These are phyloP conservation scores for Annulohypoxylon maeteangense DNA, from an alignment of 495 filamentous ascomycete genomes.

Conservation along the genomic window DNA sequence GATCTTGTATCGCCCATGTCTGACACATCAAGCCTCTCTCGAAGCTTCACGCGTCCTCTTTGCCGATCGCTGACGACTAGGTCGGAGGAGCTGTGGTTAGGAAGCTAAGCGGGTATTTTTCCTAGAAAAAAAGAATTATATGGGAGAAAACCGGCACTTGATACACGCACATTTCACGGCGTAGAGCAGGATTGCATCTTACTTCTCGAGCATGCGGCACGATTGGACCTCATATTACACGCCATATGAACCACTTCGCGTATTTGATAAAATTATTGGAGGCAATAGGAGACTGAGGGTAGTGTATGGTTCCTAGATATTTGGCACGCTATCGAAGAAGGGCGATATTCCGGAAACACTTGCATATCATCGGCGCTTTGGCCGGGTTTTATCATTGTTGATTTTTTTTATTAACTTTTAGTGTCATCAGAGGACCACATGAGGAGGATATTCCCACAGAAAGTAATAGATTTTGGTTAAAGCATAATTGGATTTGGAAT, in stretches of 20 bases:
- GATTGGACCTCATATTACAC: no score
- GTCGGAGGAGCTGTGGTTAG: conserved; percentile 40
- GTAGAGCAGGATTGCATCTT: neutral
- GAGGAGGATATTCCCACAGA: conserved; percentile 40
- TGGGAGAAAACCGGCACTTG: neutral
- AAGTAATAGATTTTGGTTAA: conserved; percentile 21
- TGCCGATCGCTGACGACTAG: conserved; percentile 36
- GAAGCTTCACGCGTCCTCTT: conserved; percentile 26
- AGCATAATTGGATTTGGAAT: neutral
- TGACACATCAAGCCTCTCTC: conserved; percentile 22
- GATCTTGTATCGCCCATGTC: conserved; percentile 40
- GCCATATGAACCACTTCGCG: neutral
- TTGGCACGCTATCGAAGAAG: neutral
- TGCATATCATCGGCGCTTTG: conserved; percentile 36
- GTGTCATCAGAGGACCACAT: neutral
- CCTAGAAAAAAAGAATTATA: neutral
- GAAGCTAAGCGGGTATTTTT: conserved; percentile 11
- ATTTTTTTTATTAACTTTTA: no score
- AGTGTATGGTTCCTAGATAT: neutral
- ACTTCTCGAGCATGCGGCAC: neutral
- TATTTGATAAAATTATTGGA: neutral
- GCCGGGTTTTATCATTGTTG: conserved; percentile 12
- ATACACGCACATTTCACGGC: neutral
- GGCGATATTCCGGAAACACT: conserved; percentile 4
- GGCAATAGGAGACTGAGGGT: neutral